Evolutionary conservation across 495 filamentous ascomycete genomes (phyloP).

Genomic region (Xylaria longipes): DNA sequence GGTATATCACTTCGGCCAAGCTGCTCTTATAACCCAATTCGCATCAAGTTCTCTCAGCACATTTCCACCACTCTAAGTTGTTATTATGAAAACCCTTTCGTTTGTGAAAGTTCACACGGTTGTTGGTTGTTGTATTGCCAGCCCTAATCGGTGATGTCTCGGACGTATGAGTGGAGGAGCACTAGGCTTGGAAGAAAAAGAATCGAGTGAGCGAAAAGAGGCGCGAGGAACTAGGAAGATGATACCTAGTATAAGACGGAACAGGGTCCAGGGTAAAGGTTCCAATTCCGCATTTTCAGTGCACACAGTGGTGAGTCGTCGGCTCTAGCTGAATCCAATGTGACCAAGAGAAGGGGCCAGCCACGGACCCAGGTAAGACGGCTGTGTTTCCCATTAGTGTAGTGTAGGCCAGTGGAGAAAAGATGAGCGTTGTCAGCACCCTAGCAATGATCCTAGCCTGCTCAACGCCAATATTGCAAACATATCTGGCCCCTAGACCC

Average conservation of each 20-base stretch:
- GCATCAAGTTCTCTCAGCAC: slow-evolving; percentile 22
- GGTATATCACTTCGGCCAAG: slow-evolving; percentile 28
- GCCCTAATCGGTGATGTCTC: background rate
- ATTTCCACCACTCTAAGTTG: background rate
- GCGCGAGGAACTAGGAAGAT: slow-evolving; percentile 1
- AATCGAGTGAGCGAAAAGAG: slow-evolving; percentile 9
- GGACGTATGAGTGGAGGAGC: background rate
- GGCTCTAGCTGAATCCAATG: slow-evolving; percentile 26
- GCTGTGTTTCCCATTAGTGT: slow-evolving; percentile 21
- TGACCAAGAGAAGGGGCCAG: slow-evolving; percentile 35
- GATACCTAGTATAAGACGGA: background rate
- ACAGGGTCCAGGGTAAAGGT: slow-evolving; percentile 5
- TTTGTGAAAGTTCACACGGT: background rate
- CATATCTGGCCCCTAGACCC: background rate
- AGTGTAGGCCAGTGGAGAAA: slow-evolving; percentile 18
- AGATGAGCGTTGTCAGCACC: slow-evolving; percentile 4
- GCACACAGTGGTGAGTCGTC: background rate
- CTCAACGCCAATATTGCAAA: slow-evolving; percentile 9
- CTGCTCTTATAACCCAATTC: slow-evolving; percentile 30
- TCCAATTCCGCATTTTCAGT: slow-evolving; percentile 1
- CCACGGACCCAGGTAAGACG: slow-evolving; percentile 21
- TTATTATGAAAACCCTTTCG: background rate
- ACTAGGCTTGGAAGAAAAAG: slow-evolving; percentile 8
- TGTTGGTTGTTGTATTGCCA: background rate
- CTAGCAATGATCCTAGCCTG: background rate